Conservation (phyloP, 306 rosid genomes). For the Prunus davidiana region DNA sequence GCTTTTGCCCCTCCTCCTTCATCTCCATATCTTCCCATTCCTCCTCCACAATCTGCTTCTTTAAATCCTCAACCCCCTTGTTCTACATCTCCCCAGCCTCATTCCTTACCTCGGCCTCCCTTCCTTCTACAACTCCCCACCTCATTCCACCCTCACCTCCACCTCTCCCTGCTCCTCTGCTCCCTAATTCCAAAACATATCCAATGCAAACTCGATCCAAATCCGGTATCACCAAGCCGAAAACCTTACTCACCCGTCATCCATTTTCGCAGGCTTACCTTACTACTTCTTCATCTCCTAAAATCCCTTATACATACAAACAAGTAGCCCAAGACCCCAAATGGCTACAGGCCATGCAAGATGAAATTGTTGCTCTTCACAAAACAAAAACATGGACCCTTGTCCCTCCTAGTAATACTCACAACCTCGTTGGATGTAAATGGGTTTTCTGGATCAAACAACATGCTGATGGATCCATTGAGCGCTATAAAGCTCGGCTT, state of each 20-base stretch:
- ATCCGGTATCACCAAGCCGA: not conserved
- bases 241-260: not conserved
- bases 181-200: not conserved
- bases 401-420: not conserved
- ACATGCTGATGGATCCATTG: not conserved
- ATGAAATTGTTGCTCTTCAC: not conserved
- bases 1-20: not conserved
- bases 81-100: too few relatives aligned
- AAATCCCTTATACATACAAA: not conserved
- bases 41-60: too few relatives aligned
- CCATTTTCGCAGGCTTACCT: not conserved
- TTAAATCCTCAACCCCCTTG: too few relatives aligned
- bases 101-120: not conserved
- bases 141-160: not conserved
- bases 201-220: not conserved
- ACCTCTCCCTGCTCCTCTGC: not conserved
- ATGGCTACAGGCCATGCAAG: not conserved
- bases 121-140: too few relatives aligned
- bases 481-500: not conserved
- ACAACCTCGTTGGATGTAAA: not conserved
- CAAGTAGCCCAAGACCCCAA: not conserved
- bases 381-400: not conserved
- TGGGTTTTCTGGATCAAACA: not conserved
- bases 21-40: too few relatives aligned
- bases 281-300: not conserved